Evolutionary conservation across 169 alveolate genomes (phyloP), one percentile per base, ranked within the genome.

Genomic region (Eimeria acervulina): DNA sequence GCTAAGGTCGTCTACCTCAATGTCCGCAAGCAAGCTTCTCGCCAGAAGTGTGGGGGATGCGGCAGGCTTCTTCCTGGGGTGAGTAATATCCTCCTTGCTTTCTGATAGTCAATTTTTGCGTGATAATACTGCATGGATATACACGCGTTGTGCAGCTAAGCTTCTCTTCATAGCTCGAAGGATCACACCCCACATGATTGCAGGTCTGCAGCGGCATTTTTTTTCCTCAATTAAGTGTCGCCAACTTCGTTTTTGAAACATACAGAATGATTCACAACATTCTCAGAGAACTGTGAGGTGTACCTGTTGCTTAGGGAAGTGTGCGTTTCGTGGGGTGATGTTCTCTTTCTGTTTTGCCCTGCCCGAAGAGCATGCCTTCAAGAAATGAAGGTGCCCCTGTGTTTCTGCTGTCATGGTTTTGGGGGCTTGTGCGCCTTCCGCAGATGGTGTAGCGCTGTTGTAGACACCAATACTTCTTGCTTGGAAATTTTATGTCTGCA

Each of bases 1-100:
- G 97, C 97, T 19, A 85, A 94, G 76, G 96, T 96, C 61, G 94
- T 97, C 31, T 96, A 93, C 90, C 98, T 97, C 68, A 95, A 97
- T 72, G 97, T 93, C 66, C 96, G 97, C 80, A 97, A 97, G 93
- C 97, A 91, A 72, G 95, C 97, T 40, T 87, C 97, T 1, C 93
- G 98, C 13, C 98, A 98, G 31, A 96, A 95, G 80, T 97, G 98
- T 80, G 98, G 97, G 85, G 98, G 97, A 88, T 96, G 98, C 89
- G 96, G 97, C 68, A 95, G 94, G 51, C 97, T 98, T 26, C 93
- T 97, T n/a, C 95, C 95, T 36, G 98, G 98, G 83, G 97, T 96
- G 55, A 89, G 97, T 15, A 31, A 17, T 68, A 59, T 61, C 13
- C 10, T 5, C 13, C 4, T 33, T 31, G 28, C 23, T 33, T 8